phyloP scores from a whole-genome alignment of 2,329 filamentous ascomycete species.

The Trichoderma atroviride region DNA sequence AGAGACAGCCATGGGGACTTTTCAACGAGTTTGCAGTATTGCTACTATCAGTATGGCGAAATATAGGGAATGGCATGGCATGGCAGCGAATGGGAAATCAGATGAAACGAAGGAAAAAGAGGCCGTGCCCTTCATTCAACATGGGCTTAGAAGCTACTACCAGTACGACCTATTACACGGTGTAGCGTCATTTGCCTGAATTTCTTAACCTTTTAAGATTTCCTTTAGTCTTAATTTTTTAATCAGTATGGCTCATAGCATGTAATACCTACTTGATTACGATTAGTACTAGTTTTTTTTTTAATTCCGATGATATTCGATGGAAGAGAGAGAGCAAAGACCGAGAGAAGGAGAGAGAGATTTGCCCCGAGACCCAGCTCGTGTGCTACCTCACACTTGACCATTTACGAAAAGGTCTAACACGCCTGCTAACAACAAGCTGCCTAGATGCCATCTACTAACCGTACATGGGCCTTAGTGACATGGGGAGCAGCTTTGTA shows the following conservation, averaged over 20 bases:
- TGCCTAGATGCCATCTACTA: not conserved
- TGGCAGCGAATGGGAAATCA: constrained; percentile 16
- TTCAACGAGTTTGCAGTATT: constrained; percentile 10
- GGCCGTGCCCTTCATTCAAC: constrained; percentile 39
- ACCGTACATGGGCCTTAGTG: not conserved
- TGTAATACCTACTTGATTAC: constrained; percentile 9
- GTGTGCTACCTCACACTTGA: not conserved
- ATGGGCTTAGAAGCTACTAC: constrained; percentile 35
- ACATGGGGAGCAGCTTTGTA: not conserved
- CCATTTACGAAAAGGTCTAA: not conserved
- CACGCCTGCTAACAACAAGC: not conserved
- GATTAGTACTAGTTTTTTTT: not conserved
- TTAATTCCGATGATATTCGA: not conserved
- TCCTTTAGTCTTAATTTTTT: not conserved
- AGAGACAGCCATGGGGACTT: constrained; percentile 9
- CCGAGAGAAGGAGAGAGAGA: not conserved
- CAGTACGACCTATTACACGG: not conserved
- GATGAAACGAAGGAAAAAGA: not conserved
- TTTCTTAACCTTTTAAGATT: constrained; percentile 4
- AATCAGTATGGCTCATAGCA: constrained; percentile 13
- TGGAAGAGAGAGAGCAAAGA: not conserved
- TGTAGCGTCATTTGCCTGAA: constrained; percentile 2
- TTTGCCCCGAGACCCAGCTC: not conserved
- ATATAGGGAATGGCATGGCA: constrained; percentile 34
- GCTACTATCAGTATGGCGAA: not conserved